Conservation (phyloP, 768 basidiomycete species). For the Infundibulicybe gibba region DNA sequence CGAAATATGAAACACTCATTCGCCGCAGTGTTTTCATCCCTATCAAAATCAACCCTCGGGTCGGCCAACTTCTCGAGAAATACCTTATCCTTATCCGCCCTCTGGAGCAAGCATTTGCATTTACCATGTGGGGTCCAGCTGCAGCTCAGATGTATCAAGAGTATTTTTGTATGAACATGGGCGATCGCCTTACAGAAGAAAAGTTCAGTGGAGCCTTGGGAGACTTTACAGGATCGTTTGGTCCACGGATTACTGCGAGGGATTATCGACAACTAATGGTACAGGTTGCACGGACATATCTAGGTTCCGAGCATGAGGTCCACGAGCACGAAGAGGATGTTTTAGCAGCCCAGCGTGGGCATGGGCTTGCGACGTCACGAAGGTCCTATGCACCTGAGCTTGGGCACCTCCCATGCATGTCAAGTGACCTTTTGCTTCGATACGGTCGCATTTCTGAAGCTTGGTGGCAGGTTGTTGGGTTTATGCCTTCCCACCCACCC, state of each 20-base stretch:
- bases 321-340: conserved; percentile 9
- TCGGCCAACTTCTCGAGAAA: conserved; percentile 3
- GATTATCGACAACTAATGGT: conserved; percentile 13
- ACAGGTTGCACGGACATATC: conserved; percentile 12
- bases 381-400: conserved; percentile 14
- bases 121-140: conserved; percentile 1
- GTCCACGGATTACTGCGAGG: conserved; percentile 1
- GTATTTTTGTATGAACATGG: conserved; percentile 9
- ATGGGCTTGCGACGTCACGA: conserved; percentile 4
- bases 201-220: conserved; percentile 1
- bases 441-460: conserved; percentile 8
- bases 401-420: too few relatives aligned
- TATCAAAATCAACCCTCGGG: conserved; percentile 9
- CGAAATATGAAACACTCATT: conserved; percentile 7
- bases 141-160: conserved; percentile 6
- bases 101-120: conserved; percentile 5
- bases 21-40: too few relatives aligned
- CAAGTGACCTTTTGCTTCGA: too few relatives aligned
- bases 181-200: neutral
- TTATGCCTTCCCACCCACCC: conserved; percentile 7
- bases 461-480: conserved; percentile 15
- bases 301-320: conserved; percentile 13
- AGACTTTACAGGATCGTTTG: conserved; percentile 4
- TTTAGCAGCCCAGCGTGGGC: conserved; percentile 8
- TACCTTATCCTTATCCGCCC: conserved; percentile 11